Evolutionary conservation across 2,329 filamentous ascomycete genomes (phyloP).

Genomic region (Chrysoporthe cubensis): DNA sequence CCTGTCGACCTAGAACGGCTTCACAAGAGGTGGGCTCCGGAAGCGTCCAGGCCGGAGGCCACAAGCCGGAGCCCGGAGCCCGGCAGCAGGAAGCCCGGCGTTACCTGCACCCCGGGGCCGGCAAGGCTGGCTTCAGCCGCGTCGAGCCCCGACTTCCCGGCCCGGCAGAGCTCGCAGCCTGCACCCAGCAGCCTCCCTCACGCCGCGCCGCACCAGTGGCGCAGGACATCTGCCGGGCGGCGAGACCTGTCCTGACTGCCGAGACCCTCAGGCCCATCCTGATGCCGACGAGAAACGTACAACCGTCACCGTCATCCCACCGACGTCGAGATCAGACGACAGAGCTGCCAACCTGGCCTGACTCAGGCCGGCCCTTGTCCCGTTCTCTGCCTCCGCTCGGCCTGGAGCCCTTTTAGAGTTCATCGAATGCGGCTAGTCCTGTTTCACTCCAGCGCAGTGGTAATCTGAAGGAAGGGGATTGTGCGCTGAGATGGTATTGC

Average conservation of each 20-base stretch:
- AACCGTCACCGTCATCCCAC: background rate
- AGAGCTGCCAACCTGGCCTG: background rate
- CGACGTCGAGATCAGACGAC: constrained; percentile 6
- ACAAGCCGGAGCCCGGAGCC: background rate
- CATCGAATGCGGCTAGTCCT: constrained; percentile 9
- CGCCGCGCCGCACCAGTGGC: background rate
- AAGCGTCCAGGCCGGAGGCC: background rate
- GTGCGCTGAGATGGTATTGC: background rate
- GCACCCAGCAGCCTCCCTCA: background rate
- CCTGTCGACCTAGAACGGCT: background rate
- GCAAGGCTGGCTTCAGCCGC: background rate
- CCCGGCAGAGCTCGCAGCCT: background rate
- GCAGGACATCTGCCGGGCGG: background rate
- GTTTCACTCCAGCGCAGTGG: background rate
- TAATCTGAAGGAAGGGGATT: background rate
- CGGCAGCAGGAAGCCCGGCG: background rate
- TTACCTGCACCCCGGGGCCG: background rate
- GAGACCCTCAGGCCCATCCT: background rate
- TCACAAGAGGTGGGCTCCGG: background rate
- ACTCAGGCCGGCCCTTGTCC: background rate
- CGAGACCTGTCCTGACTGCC: background rate
- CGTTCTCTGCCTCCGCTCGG: constrained; percentile 2
- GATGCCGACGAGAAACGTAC: constrained; percentile 1
- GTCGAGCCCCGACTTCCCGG: background rate
- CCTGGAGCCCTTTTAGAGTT: constrained; percentile 16